Percentiles rank a stretch among this genome's conserved stretches.
Evolutionary conservation across 2,329 filamentous ascomycete genomes (phyloP).

Genomic region (Colletotrichum lini): DNA sequence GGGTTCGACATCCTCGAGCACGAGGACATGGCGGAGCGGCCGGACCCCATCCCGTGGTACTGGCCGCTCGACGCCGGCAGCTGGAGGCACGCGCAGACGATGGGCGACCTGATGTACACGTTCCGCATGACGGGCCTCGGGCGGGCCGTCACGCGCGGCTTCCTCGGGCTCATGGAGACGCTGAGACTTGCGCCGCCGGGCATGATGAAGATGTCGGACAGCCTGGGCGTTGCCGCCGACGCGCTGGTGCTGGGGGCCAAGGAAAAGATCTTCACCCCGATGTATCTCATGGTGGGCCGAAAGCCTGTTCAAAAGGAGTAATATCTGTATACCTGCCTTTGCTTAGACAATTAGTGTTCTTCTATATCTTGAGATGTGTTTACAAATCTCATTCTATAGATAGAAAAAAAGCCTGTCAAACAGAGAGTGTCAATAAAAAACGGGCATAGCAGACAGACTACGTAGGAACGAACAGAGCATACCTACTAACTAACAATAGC

Average conservation of each 20-base stretch:
- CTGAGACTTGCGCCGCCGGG: conserved; percentile 80
- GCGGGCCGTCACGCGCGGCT: conserved; percentile 77
- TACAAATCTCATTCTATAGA: too few species aligned
- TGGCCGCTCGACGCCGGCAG: conserved; percentile 84
- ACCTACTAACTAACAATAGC: too few species aligned
- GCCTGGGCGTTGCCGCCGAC: conserved; percentile 82
- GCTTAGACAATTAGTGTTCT: too few species aligned
- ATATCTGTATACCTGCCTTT: not conserved
- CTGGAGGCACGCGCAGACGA: conserved; percentile 80
- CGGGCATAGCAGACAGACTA: not conserved
- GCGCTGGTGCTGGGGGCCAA: conserved; percentile 85
- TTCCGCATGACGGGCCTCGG: conserved; percentile 88
- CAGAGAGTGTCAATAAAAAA: too few species aligned
- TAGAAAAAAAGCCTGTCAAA: too few species aligned
- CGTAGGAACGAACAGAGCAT: too few species aligned
- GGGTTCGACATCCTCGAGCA: conserved; percentile 88
- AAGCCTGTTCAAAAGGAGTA: conserved; percentile 70
- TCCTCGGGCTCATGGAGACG: conserved; percentile 80
- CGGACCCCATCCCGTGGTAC: conserved; percentile 87
- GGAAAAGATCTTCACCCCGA: conserved; percentile 91
- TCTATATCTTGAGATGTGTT: too few species aligned
- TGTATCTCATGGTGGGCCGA: conserved; percentile 93
- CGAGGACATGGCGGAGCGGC: conserved; percentile 87
- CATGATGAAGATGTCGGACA: conserved; percentile 90
- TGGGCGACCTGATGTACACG: conserved; percentile 83